Evolutionary conservation across 1,284 basidiomycete species (phyloP).

Genomic region (Ustilago shanxiensis): DNA sequence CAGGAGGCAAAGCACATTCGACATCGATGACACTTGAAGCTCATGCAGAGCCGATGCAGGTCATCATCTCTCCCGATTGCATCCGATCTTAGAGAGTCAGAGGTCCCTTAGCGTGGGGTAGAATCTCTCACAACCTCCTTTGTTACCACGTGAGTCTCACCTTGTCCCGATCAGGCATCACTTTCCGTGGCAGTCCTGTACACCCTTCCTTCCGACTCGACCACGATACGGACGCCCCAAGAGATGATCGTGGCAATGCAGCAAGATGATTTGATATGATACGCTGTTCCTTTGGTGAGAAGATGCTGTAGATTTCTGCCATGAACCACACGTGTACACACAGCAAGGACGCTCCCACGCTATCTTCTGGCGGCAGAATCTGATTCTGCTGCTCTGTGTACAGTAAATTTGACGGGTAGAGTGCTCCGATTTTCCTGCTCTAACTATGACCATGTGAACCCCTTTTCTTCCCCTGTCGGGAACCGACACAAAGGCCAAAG

Average conservation of each 20-base stretch:
- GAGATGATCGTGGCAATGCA: no score
- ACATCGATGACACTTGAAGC: background rate
- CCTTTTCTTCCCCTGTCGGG: no score
- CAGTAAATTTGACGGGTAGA: no score
- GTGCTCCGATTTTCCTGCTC: no score
- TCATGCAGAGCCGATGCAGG: background rate
- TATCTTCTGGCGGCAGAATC: background rate
- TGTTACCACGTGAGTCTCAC: background rate
- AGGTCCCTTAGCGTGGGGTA: background rate
- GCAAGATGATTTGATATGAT: no score
- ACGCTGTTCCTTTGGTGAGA: no score
- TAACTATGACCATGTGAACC: no score
- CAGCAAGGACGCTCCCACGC: background rate
- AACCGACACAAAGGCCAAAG: background rate
- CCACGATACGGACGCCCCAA: no score
- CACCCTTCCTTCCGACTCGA: no score
- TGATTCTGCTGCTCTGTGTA: background rate
- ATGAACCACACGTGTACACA: no score
- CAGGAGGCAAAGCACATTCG: background rate
- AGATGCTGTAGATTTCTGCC: background rate
- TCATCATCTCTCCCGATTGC: background rate
- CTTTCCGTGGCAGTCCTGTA: no score
- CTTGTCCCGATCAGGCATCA: background rate
- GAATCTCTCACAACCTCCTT: conserved; percentile 10
- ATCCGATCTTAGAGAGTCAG: background rate